Percentiles rank a stretch among this genome's conserved stretches.
Evolutionary conservation across 345 rosid genomes (phyloP).

Genomic region (Trapa bicornis): DNA sequence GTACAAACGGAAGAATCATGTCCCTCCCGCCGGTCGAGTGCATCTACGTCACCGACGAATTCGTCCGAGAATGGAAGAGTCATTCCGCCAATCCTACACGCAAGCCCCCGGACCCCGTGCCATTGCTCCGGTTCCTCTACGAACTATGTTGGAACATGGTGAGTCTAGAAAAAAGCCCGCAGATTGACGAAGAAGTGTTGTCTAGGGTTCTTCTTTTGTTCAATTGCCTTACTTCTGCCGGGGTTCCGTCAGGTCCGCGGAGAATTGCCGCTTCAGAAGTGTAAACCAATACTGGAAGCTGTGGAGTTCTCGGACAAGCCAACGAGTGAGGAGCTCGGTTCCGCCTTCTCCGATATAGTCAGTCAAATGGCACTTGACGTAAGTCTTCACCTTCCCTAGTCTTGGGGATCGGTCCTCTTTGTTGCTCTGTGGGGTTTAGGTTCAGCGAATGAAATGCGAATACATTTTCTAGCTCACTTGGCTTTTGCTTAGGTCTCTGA

Average conservation of each 20-base stretch:
- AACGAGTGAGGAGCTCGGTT: conserved; percentile 44
- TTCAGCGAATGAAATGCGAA: background rate
- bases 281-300: conserved; percentile 55
- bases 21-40: conserved; percentile 61
- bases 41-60: conserved; percentile 55
- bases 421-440: background rate
- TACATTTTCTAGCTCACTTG: background rate
- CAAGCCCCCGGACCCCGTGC: conserved; percentile 47
- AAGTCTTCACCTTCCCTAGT: conserved; percentile 10
- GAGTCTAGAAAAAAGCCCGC: conserved; percentile 4
- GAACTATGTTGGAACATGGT: conserved; percentile 85
- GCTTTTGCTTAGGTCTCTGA: background rate
- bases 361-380: conserved; percentile 96
- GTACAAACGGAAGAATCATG: conserved; percentile 18
- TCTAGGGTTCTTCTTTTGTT: conserved; percentile 11
- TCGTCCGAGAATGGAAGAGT: conserved; percentile 63
- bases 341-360: conserved; percentile 64
- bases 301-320: conserved; percentile 47
- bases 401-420: background rate
- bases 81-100: conserved; percentile 36
- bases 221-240: background rate
- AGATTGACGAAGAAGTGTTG: background rate
- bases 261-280: conserved; percentile 76
- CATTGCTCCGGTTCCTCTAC: conserved; percentile 77
- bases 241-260: conserved; percentile 56